A percentile compares a stretch with the other conserved stretches of the same genome.
phyloP scores from a whole-genome alignment of 306 rosid species.

The Cucurbita ficifolia region DNA sequence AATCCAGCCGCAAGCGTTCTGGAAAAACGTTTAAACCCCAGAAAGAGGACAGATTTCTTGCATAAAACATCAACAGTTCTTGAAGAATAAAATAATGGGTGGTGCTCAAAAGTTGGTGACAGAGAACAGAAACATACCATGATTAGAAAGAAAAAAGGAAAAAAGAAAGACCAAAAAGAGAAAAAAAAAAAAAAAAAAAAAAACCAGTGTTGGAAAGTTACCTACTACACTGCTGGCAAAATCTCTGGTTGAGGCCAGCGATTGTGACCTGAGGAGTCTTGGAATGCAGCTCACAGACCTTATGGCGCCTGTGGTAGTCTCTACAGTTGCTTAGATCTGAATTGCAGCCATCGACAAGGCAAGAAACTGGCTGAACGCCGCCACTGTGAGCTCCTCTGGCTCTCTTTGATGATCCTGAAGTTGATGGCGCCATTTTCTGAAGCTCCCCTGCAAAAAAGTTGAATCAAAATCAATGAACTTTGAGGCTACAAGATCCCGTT shows the following conservation, averaged over 20 bases:
- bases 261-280: constrained; percentile 79
- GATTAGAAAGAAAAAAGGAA: neutral
- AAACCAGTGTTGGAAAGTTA: neutral
- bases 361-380: constrained; percentile 39
- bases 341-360: constrained; percentile 83
- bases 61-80: neutral
- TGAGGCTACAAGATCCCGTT: neutral
- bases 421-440: constrained; percentile 12
- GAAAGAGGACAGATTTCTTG: neutral
- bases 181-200: neutral
- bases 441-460: neutral
- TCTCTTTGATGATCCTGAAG: constrained; percentile 66
- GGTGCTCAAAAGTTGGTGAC: neutral
- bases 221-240: constrained; percentile 99
- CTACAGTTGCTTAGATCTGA: constrained; percentile 74
- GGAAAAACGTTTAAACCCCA: neutral
- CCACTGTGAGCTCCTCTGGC: constrained; percentile 43
- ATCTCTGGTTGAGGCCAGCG: constrained; percentile 70
- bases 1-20: neutral
- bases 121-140: neutral
- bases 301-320: constrained; percentile 89
- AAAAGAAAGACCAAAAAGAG: neutral
- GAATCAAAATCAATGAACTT: neutral
- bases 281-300: constrained; percentile 90
- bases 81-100: neutral